These are phyloP conservation scores for Clausena lansium DNA, from an alignment of 345 rosid species.

Conservation along the genomic window DNA sequence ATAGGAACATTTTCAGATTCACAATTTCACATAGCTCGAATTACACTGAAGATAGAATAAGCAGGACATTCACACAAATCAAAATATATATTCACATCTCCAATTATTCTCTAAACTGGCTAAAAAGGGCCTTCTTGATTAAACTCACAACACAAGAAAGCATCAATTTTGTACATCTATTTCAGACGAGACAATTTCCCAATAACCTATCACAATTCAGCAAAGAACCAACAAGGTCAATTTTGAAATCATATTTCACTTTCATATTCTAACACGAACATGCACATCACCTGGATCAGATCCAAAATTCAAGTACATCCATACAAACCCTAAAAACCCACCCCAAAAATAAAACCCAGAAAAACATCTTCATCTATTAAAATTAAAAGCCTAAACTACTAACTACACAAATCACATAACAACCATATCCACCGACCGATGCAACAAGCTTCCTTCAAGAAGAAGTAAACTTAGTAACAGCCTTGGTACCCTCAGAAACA, in stretches of 20 bases:
- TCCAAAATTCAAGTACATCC: neutral
- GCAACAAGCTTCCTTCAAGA: conserved; percentile 15
- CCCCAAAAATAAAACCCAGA: too few species aligned
- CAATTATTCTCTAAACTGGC: too few species aligned
- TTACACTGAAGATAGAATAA: accelerated
- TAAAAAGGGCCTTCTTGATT: too few species aligned
- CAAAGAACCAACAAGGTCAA: neutral
- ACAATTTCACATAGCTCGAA: too few species aligned
- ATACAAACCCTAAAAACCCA: neutral
- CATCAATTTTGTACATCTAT: neutral
- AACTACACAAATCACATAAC: conserved; percentile 9
- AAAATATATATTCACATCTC: too few species aligned
- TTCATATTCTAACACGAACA: conserved; percentile 4
- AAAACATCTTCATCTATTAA: neutral
- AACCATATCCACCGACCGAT: neutral
- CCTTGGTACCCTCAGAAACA: conserved; percentile 44
- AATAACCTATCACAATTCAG: too few species aligned
- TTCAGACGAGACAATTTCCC: neutral
- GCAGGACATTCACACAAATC: too few species aligned
- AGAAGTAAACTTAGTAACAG: conserved; percentile 45
- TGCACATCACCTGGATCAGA: neutral
- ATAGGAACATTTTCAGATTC: too few species aligned
- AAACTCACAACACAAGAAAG: neutral
- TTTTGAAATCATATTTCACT: neutral
- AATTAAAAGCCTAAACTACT: conserved; percentile 16